Conservation (phyloP, 2,329 filamentous ascomycete species). For the Corniculantispora saksenae region DNA sequence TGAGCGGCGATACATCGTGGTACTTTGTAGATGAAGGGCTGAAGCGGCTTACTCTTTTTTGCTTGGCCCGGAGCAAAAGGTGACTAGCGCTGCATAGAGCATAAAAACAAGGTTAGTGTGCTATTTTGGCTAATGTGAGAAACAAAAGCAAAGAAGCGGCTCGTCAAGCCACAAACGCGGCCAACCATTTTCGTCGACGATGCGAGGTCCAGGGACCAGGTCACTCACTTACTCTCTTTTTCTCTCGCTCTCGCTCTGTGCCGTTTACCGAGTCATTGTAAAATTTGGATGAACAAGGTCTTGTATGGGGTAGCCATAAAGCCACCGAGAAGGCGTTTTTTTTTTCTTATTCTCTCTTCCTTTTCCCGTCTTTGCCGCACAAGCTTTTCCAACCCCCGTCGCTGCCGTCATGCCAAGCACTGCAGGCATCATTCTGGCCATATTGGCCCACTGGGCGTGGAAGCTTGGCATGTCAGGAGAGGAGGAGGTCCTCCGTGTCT, state of each 20-base stretch:
- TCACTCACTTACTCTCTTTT: too few species aligned
- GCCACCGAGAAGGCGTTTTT: neutral
- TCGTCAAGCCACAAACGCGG: neutral
- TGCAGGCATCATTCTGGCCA: neutral
- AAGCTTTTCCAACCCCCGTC: neutral
- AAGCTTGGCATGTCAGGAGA: slow-evolving; percentile 13
- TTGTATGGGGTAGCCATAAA: neutral
- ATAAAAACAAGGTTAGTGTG: slow-evolving; percentile 3
- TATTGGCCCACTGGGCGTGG: slow-evolving; percentile 11
- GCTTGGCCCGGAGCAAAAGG: too few species aligned
- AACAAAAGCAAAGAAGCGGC: neutral
- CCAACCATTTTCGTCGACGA: neutral
- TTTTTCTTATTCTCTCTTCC: neutral
- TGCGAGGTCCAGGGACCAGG: neutral
- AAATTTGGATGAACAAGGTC: neutral
- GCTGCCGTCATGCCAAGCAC: slow-evolving; percentile 9
- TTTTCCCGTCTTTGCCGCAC: neutral
- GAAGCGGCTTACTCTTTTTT: neutral
- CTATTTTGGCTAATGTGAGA: too few species aligned
- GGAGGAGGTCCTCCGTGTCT: neutral
- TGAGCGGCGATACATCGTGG: too few species aligned
- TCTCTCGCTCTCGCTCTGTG: too few species aligned
- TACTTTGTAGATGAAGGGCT: too few species aligned
- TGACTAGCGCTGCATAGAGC: neutral
- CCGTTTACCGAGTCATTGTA: neutral